Evolutionary conservation across 2,329 filamentous ascomycete genomes (phyloP).

Genomic region (Diplodia intermedia): DNA sequence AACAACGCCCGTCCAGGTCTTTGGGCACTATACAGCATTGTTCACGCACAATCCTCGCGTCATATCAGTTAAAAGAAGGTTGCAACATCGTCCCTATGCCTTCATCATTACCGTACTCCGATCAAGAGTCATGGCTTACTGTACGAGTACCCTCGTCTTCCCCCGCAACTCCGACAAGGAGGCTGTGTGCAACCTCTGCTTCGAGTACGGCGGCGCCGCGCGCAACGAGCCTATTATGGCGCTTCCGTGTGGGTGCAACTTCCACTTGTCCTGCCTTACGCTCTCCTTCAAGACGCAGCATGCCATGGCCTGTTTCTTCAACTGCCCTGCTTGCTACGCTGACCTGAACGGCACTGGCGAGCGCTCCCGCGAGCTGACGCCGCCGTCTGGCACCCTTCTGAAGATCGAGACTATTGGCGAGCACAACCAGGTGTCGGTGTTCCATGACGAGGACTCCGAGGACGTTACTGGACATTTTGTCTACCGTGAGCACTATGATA

Average conservation of each 20-base stretch:
- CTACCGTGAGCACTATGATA: not conserved
- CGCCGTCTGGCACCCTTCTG: not conserved
- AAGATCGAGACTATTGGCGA: not conserved
- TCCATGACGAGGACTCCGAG: not conserved
- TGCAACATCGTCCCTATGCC: no score
- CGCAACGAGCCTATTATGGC: not conserved
- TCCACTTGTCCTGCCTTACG: not conserved
- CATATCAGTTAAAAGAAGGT: no score
- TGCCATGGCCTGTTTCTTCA: not conserved
- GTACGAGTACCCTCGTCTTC: not conserved
- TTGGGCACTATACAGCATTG: no score
- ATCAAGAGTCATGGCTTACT: not conserved
- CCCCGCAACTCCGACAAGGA: not conserved
- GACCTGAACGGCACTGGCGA: not conserved
- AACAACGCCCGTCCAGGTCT: no score
- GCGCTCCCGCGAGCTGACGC: not conserved
- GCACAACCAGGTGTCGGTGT: not conserved
- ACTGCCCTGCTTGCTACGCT: not conserved
- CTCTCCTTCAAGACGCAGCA: not conserved
- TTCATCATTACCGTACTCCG: no score
- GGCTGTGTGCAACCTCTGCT: not conserved
- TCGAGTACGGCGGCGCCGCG: not conserved
- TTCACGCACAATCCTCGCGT: no score
- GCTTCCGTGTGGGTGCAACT: not conserved
- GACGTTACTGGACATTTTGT: not conserved